Conservation (phyloP, 495 filamentous ascomycete species). For the Lasiosphaeria hispida region DNA sequence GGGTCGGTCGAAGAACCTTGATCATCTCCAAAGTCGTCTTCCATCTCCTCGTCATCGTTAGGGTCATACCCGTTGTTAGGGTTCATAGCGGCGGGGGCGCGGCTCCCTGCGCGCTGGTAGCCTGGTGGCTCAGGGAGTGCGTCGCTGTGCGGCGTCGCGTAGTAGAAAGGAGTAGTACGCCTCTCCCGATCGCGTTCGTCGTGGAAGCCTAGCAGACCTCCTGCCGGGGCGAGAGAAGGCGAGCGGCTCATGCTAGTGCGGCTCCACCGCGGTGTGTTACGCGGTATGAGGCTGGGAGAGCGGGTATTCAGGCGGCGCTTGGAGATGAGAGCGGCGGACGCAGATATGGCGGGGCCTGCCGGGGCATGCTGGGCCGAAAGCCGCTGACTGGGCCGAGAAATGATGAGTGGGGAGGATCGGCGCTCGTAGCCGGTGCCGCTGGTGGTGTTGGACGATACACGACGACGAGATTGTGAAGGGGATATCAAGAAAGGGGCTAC, state of each 20-base stretch:
- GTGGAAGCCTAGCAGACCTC: constrained; percentile 14
- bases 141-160: constrained; percentile 56
- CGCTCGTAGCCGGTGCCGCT: constrained; percentile 31
- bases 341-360: constrained; percentile 1
- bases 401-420: constrained; percentile 36
- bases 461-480: constrained; percentile 36
- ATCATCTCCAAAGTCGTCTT: constrained; percentile 27
- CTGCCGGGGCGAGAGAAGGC: constrained; percentile 25
- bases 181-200: constrained; percentile 30
- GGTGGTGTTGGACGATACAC: constrained; percentile 33
- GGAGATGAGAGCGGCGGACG: constrained; percentile 17
- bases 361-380: constrained; percentile 14
- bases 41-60: constrained; percentile 23
- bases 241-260: constrained; percentile 37
- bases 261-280: constrained; percentile 49
- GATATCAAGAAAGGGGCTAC: constrained; percentile 23
- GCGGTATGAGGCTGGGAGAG: constrained; percentile 42
- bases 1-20: constrained; percentile 31
- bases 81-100: constrained; percentile 2
- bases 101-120: constrained; percentile 22
- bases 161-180: constrained; percentile 48
- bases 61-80: constrained; percentile 20
- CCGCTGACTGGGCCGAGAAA: constrained; percentile 27
- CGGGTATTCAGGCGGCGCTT: constrained; percentile 39
- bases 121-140: constrained; percentile 20